phyloP scores from a whole-genome alignment of 208 protist genomes.

The Wallacemonas collosoma region DNA sequence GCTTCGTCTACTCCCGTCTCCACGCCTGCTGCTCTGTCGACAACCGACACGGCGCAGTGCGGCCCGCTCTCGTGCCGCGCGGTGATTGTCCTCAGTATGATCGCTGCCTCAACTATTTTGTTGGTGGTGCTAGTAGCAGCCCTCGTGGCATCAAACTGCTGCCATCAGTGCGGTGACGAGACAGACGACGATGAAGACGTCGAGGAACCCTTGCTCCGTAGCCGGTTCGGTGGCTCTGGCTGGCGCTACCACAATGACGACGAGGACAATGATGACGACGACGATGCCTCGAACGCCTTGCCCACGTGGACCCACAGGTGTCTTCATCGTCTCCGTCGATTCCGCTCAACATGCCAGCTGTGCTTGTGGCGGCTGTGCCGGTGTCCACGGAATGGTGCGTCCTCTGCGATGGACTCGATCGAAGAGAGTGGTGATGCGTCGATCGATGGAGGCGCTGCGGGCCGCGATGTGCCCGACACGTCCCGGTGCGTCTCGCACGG shows the following conservation, averaged over 20 bases:
- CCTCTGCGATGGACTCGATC: background rate
- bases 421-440: background rate
- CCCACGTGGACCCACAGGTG: background rate
- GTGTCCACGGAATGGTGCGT: background rate
- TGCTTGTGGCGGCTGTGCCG: background rate
- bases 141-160: background rate
- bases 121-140: background rate
- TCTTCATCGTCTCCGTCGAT: background rate
- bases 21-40: background rate
- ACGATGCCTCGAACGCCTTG: background rate
- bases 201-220: background rate
- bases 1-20: background rate
- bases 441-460: background rate
- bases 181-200: background rate
- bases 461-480: background rate
- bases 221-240: no score
- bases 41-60: background rate
- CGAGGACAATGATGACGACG: background rate
- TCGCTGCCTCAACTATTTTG: background rate
- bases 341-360: background rate
- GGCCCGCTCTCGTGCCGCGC: slow-evolving; percentile 8
- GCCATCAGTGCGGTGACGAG: background rate
- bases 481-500: background rate
- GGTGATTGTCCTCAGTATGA: background rate
- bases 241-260: background rate